phyloP scores from a whole-genome alignment of 352 stramenopile species.

The Globisporangium ultimum region DNA sequence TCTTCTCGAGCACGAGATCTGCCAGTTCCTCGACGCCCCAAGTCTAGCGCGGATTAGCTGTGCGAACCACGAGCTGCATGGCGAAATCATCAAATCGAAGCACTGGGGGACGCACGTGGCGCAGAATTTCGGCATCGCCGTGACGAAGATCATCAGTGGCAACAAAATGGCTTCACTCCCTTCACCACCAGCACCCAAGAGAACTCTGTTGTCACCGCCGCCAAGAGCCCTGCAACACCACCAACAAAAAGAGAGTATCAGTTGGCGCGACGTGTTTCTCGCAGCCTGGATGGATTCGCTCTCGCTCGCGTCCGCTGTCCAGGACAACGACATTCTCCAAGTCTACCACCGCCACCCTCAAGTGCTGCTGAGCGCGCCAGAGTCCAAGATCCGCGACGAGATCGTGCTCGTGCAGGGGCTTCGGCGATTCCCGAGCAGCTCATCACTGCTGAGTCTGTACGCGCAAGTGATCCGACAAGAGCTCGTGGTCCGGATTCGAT shows the following conservation, averaged over 20 bases:
- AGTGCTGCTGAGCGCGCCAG: slow-evolving; percentile 25
- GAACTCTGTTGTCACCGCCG: not conserved
- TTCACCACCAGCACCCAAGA: not conserved
- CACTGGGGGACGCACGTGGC: slow-evolving; percentile 44
- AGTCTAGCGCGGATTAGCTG: slow-evolving; percentile 33
- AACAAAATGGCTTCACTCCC: not conserved
- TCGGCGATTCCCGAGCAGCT: slow-evolving; percentile 40
- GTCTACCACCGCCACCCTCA: slow-evolving; percentile 27
- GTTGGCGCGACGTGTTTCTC: slow-evolving; percentile 47
- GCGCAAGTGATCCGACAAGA: slow-evolving; percentile 41
- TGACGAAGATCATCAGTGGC: slow-evolving; percentile 20
- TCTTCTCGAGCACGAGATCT: slow-evolving; percentile 40
- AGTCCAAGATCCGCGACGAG: slow-evolving; percentile 46
- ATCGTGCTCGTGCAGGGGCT: slow-evolving; percentile 64
- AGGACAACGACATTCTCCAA: slow-evolving; percentile 31
- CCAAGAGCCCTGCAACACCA: not conserved
- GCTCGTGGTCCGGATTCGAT: slow-evolving; percentile 19
- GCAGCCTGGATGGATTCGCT: slow-evolving; percentile 34
- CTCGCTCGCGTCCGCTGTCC: slow-evolving; percentile 17
- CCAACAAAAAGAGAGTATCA: slow-evolving; percentile 11
- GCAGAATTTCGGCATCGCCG: slow-evolving; percentile 33
- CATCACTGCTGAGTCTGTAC: slow-evolving; percentile 45
- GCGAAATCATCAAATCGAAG: slow-evolving; percentile 21
- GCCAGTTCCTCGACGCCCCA: slow-evolving; percentile 38
- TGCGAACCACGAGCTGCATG: slow-evolving; percentile 31